Percentiles rank a stretch among this genome's conserved stretches.
Conservation (phyloP, 495 filamentous ascomycete species). For the Aspergillus bridgeri region DNA sequence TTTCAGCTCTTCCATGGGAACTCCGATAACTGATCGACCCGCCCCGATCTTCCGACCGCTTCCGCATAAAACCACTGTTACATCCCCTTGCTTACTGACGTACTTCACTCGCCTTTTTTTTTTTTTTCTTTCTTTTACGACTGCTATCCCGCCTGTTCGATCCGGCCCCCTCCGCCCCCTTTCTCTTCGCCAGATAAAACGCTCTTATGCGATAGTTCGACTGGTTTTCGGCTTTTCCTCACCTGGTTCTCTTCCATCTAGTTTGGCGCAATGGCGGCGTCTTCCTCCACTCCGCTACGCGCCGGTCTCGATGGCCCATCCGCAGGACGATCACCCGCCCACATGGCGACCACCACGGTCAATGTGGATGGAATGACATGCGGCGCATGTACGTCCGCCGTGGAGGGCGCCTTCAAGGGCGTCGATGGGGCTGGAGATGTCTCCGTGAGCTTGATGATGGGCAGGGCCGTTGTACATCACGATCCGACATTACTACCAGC, state of each 20-base stretch:
- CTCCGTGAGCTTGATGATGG: constrained; percentile 88
- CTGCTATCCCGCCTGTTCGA: not conserved
- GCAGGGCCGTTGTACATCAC: constrained; percentile 85
- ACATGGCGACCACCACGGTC: constrained; percentile 88
- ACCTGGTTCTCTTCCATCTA: constrained; percentile 13
- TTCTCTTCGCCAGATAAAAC: not conserved
- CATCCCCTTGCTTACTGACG: constrained; percentile 1
- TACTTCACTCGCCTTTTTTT: not conserved
- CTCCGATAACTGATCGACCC: not conserved
- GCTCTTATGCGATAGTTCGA: constrained; percentile 31
- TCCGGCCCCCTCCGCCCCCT: constrained; percentile 1
- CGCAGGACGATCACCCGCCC: constrained; percentile 23
- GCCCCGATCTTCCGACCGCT: constrained; percentile 7
- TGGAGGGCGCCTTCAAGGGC: constrained; percentile 79
- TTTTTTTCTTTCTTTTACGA: too few relatives aligned
- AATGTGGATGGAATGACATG: constrained; percentile 93
- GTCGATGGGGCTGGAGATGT: constrained; percentile 77
- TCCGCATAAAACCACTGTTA: not conserved
- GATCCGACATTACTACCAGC: constrained; percentile 72
- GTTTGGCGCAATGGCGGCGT: constrained; percentile 9
- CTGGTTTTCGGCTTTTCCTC: constrained; percentile 8
- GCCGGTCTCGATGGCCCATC: constrained; percentile 16
- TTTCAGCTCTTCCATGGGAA: not conserved
- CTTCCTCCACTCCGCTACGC: constrained; percentile 17
- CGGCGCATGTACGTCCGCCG: constrained; percentile 82